A percentile compares a stretch with the other conserved stretches of the same genome.
These are phyloP conservation scores for Aspergillus proliferans DNA, from an alignment of 2,329 filamentous ascomycete genomes.

Conservation along the genomic window DNA sequence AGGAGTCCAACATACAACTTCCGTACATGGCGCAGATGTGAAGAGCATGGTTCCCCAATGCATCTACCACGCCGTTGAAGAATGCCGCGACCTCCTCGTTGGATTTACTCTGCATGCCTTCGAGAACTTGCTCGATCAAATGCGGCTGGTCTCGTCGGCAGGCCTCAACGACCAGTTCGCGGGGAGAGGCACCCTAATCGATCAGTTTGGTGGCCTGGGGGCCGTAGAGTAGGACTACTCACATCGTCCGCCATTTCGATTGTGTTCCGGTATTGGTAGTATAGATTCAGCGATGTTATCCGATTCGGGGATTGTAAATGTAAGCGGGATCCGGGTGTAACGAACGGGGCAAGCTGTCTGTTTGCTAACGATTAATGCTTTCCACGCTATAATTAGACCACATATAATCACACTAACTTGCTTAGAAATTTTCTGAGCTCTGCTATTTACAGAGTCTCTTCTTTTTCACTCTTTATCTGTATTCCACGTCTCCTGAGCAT, in stretches of 20 bases:
- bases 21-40: slow-evolving; percentile 83
- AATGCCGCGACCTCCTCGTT: slow-evolving; percentile 63
- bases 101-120: slow-evolving; percentile 51
- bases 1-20: slow-evolving; percentile 59
- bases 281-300: neutral
- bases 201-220: slow-evolving; percentile 2
- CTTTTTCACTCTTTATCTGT: neutral
- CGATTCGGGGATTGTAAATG: slow-evolving; percentile 10
- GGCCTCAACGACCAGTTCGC: slow-evolving; percentile 84
- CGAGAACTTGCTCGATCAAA: slow-evolving; percentile 69
- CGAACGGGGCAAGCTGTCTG: neutral
- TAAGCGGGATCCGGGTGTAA: slow-evolving; percentile 1
- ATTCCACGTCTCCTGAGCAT: slow-evolving; percentile 11
- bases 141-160: slow-evolving; percentile 89
- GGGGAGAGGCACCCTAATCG: slow-evolving; percentile 69
- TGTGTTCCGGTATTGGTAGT: neutral
- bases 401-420: too few relatives aligned
- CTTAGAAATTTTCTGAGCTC: neutral
- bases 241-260: slow-evolving; percentile 41
- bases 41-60: slow-evolving; percentile 80
- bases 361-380: neutral
- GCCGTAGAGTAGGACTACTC: slow-evolving; percentile 6
- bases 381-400: neutral
- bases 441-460: neutral
- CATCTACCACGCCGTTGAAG: slow-evolving; percentile 78